These are phyloP conservation scores for Arthrobotrys pseudoclavata DNA, from an alignment of 2,329 filamentous ascomycete genomes.

Conservation along the genomic window DNA sequence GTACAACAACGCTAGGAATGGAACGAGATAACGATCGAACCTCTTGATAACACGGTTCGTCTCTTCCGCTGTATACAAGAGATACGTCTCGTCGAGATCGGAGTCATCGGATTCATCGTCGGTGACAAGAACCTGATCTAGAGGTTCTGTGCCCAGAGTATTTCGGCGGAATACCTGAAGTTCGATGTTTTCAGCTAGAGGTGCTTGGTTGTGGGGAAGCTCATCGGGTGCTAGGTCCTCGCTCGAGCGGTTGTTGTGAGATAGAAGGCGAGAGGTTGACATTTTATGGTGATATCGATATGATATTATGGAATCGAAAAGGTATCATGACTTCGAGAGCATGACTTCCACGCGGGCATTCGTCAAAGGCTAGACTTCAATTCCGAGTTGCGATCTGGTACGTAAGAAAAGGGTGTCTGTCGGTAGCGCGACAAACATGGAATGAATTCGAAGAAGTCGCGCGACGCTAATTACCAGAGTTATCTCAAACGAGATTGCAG, in stretches of 20 bases:
- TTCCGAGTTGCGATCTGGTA: constrained; percentile 51
- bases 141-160: constrained; percentile 43
- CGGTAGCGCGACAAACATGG: constrained; percentile 49
- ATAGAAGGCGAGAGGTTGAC: constrained; percentile 58
- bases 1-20: constrained; percentile 86
- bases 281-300: constrained; percentile 31
- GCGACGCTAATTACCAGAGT: constrained; percentile 22
- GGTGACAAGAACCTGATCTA: constrained; percentile 43
- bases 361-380: constrained; percentile 10
- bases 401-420: constrained; percentile 22
- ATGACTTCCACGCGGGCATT: constrained; percentile 22
- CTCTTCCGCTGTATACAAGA: constrained; percentile 76
- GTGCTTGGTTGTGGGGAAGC: constrained; percentile 22
- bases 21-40: constrained; percentile 81
- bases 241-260: constrained; percentile 34
- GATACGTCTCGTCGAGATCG: constrained; percentile 61
- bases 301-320: constrained; percentile 25
- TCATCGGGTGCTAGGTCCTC: constrained; percentile 41
- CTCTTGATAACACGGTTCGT: constrained; percentile 79
- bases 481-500: constrained; percentile 25
- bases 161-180: constrained; percentile 58
- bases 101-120: constrained; percentile 56
- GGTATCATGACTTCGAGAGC: constrained; percentile 56
- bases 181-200: constrained; percentile 45
- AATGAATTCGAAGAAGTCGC: constrained; percentile 24